These are phyloP conservation scores for Starmerella kuoi DNA, from an alignment of 805 yeast species.

Conservation along the genomic window DNA sequence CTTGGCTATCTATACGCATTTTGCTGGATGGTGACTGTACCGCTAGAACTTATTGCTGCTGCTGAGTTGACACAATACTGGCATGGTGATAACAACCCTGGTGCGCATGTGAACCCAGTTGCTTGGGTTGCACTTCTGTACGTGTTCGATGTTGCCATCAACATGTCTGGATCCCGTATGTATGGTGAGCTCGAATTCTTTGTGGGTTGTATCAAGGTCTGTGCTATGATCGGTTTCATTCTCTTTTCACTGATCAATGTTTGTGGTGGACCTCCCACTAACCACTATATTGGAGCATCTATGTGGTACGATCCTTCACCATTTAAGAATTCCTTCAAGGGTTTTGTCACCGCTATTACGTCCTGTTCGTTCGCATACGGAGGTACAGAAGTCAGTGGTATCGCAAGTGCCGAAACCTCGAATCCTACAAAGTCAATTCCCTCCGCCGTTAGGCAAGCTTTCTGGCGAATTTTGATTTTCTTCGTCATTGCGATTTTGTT, in stretches of 20 bases:
- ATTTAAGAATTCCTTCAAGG: conserved; percentile 51
- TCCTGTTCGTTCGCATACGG: conserved; percentile 52
- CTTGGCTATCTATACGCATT: conserved; percentile 54
- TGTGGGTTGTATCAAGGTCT: conserved; percentile 45
- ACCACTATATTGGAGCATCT: conserved; percentile 42
- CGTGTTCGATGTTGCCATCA: conserved; percentile 38
- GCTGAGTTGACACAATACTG: conserved; percentile 44
- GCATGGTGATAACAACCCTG: conserved; percentile 32
- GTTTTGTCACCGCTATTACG: conserved; percentile 49
- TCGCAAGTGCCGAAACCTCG: conserved; percentile 62
- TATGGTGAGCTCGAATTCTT: conserved; percentile 60
- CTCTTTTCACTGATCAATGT: conserved; percentile 42
- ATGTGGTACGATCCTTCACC: conserved; percentile 54
- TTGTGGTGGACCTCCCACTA: conserved; percentile 53
- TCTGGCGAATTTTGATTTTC: conserved; percentile 55
- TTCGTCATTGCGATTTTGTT: conserved; percentile 50
- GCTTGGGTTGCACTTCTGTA: conserved; percentile 49
- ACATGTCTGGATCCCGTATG: conserved; percentile 44
- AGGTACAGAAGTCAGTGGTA: conserved; percentile 59
- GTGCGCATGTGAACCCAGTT: conserved; percentile 37
- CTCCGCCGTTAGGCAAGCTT: conserved; percentile 55
- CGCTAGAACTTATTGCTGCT: conserved; percentile 47
- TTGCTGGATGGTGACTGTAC: conserved; percentile 48
- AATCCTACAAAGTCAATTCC: conserved; percentile 60
- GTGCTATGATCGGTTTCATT: conserved; percentile 48